Evolutionary conservation across 164 flowering plant species (phyloP), one percentile per base, ranked within the genome.

Genomic region (Aristolochia californica): DNA sequence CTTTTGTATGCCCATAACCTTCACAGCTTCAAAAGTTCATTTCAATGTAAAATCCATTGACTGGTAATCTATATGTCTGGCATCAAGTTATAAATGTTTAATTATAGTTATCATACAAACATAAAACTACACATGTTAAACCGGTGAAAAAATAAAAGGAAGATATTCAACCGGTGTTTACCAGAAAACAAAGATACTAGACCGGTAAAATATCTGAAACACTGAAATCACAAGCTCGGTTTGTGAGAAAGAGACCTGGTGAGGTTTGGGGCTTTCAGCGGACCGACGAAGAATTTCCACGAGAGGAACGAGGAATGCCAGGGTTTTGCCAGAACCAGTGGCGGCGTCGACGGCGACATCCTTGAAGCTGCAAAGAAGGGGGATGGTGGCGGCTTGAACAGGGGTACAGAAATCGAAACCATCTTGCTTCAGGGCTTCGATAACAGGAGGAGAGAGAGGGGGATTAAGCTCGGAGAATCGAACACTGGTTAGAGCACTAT

Each of bases 301-400:
- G 30, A 85, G 55, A 13, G 97, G 98, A 17, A 93, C 75, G 11
- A 93, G 72, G 62, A 93, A 93, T 14, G 98, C 94, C 56, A 93
- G 82, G 75, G 97, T 87, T 77, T 88, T 93, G 0, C 95, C 97
- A 13, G 98, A 93, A 54, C 97, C 95, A 28, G 98, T 88, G 70
- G 95, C 95, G 66, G 97, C 98, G 68, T 93, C 97, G 43, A 93
- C 97, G 25, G 91, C 70, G 15, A 87, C 97, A 65, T 93, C 98
- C 65, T 93, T 93, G 80, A 59, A 81, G 74, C 70, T 72, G 69
- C 89, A 83, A 17, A 93, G 81, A 22, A 85, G 62, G 2, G 97
- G 94, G 58, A 91, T 91, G 13, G 98, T 85, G 57, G 83, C 84
- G 53, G 89, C 97, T 64, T 91, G 98, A 63, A 91, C 95, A 43